A percentile compares a stretch with the other conserved stretches of the same genome.
Conservation (phyloP, 345 rosid species). For the Brassica juncea region DNA sequence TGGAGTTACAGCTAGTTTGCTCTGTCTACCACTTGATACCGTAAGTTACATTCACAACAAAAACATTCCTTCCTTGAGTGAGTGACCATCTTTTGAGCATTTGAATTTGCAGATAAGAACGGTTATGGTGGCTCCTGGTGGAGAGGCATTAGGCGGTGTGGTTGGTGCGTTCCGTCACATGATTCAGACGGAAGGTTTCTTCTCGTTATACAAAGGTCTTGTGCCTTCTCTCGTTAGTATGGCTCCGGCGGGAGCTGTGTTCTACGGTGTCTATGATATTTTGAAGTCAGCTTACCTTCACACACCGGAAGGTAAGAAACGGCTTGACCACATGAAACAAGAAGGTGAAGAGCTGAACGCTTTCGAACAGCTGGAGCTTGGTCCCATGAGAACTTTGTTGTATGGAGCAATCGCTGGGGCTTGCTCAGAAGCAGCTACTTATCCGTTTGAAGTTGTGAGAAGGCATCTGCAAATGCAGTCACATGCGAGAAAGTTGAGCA, state of each 20-base stretch:
- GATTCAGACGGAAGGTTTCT: constrained; percentile 72
- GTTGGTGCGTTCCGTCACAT: constrained; percentile 62
- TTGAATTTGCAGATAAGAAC: constrained; percentile 55
- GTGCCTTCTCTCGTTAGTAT: constrained; percentile 70
- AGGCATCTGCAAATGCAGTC: constrained; percentile 72
- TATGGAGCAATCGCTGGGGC: constrained; percentile 80
- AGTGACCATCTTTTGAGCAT: no score
- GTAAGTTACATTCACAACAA: constrained; percentile 42
- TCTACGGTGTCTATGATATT: constrained; percentile 71
- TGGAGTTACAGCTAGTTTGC: constrained; percentile 69
- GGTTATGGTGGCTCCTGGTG: constrained; percentile 71
- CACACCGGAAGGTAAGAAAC: constrained; percentile 62
- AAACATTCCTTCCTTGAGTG: neutral
- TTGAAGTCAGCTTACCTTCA: constrained; percentile 66
- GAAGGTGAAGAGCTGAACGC: constrained; percentile 60
- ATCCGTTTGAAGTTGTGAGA: constrained; percentile 79
- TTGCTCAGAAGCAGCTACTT: constrained; percentile 77
- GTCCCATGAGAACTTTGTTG: constrained; percentile 65
- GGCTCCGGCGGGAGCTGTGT: constrained; percentile 81
- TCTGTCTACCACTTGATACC: constrained; percentile 76
- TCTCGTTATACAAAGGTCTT: constrained; percentile 71
- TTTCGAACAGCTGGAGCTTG: constrained; percentile 72
- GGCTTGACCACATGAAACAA: constrained; percentile 58
- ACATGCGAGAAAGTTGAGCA: constrained; percentile 56
- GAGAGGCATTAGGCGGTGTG: constrained; percentile 72